Conservation (phyloP, 495 filamentous ascomycete genomes). For the Schizothecium vesticola region DNA sequence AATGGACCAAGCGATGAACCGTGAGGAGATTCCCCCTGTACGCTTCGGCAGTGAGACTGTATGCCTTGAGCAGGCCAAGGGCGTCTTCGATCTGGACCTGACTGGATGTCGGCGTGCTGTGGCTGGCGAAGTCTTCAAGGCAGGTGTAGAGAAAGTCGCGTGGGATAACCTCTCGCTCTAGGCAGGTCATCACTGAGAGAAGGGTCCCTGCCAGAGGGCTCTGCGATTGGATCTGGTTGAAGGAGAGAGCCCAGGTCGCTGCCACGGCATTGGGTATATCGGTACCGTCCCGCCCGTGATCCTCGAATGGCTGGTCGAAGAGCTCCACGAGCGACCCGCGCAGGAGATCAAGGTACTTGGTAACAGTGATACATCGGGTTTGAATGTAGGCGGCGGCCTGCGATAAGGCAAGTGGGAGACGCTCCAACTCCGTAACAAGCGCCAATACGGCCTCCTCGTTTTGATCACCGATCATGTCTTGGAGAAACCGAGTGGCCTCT, state of each 20-base stretch:
- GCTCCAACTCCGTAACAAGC: background rate
- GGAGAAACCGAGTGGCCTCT: background rate
- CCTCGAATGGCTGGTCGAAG: background rate
- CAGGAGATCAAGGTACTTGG: background rate
- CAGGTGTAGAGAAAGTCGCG: background rate
- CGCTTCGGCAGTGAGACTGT: background rate
- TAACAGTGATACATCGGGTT: background rate
- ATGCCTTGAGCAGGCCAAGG: background rate
- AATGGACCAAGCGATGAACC: background rate
- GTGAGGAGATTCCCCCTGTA: background rate
- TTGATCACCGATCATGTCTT: background rate
- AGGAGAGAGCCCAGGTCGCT: background rate
- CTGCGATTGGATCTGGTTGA: background rate
- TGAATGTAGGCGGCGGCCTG: background rate
- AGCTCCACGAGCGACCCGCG: background rate
- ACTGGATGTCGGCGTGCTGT: background rate
- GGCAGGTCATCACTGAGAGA: background rate
- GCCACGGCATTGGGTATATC: background rate
- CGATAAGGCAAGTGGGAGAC: background rate
- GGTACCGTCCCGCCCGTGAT: background rate
- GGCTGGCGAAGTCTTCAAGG: too few species aligned
- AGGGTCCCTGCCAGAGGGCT: background rate
- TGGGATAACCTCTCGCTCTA: background rate
- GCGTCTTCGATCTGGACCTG: background rate
- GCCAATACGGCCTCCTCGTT: background rate